These are phyloP conservation scores for Pisolithus microcarpus DNA, from an alignment of 768 basidiomycete genomes.

Conservation along the genomic window DNA sequence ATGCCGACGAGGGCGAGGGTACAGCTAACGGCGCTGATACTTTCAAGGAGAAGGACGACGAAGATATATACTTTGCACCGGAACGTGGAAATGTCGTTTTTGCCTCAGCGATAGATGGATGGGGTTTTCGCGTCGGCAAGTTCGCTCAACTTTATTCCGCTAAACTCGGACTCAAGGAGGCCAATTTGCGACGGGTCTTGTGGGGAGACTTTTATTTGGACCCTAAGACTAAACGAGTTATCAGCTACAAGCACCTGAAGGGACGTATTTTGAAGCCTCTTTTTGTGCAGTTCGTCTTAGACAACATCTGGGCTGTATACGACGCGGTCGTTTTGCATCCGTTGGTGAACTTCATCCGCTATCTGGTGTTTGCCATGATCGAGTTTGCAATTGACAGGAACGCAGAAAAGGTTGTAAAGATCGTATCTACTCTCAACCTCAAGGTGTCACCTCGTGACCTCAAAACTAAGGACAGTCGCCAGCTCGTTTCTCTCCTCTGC, in stretches of 20 bases:
- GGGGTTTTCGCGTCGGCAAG: slow-evolving; percentile 92
- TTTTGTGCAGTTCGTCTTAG: slow-evolving; percentile 95
- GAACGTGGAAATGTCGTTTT: slow-evolving; percentile 95
- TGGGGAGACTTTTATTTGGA: slow-evolving; percentile 99
- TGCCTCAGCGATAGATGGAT: slow-evolving; percentile 91
- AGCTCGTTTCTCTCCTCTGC: slow-evolving; percentile 80
- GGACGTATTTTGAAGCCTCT: slow-evolving; percentile 87
- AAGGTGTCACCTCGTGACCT: slow-evolving; percentile 85
- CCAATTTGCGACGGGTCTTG: slow-evolving; percentile 73
- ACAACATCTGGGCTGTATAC: slow-evolving; percentile 97
- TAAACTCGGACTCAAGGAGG: slow-evolving; percentile 87
- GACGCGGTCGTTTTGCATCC: slow-evolving; percentile 83
- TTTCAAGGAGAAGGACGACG: slow-evolving; percentile 95
- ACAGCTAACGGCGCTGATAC: slow-evolving; percentile 52
- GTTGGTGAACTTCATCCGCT: slow-evolving; percentile 43
- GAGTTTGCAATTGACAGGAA: slow-evolving; percentile 47
- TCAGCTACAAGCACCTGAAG: slow-evolving; percentile 83
- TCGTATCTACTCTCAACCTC: slow-evolving; percentile 72
- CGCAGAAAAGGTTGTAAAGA: slow-evolving; percentile 82
- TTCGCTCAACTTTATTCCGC: slow-evolving; percentile 89
- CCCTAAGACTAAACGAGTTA: slow-evolving; percentile 89
- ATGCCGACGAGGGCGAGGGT: slow-evolving; percentile 60
- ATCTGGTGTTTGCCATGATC: slow-evolving; percentile 1
- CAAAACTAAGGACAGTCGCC: slow-evolving; percentile 82
- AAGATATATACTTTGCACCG: slow-evolving; percentile 95